These are phyloP conservation scores for Erodium maritimum DNA, from an alignment of 345 rosid species.

Conservation along the genomic window DNA sequence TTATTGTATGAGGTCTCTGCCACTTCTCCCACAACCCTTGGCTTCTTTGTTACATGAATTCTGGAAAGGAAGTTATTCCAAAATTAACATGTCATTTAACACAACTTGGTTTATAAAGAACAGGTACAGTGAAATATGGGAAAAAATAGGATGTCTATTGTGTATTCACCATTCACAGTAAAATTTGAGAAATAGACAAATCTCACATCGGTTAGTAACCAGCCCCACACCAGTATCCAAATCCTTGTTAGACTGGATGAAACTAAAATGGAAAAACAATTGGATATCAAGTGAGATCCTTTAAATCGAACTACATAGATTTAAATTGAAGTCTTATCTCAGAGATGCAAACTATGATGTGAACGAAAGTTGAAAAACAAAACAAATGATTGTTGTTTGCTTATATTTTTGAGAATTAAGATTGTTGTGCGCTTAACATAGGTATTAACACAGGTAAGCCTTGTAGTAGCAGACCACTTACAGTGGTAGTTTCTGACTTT, in stretches of 20 bases:
- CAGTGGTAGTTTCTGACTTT: constrained; percentile 39
- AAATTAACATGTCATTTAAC: not conserved
- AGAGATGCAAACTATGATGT: not conserved
- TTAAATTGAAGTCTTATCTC: not conserved
- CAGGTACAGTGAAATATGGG: not conserved
- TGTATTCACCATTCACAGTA: not conserved
- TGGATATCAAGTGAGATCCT: not conserved
- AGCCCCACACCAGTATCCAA: not conserved
- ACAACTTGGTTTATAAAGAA: too few relatives aligned
- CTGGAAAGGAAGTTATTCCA: not conserved
- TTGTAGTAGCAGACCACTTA: constrained; percentile 8
- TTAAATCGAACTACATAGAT: not conserved
- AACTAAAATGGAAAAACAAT: too few relatives aligned
- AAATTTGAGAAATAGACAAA: not conserved
- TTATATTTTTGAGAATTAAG: too few relatives aligned
- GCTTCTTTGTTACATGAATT: not conserved
- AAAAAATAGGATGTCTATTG: not conserved
- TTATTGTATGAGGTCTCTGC: too few relatives aligned
- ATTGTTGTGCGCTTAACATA: too few relatives aligned
- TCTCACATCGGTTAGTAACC: not conserved
- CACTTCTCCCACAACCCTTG: too few relatives aligned
- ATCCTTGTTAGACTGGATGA: too few relatives aligned
- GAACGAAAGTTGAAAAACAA: not conserved
- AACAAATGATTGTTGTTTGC: too few relatives aligned
- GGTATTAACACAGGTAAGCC: too few relatives aligned